These are phyloP conservation scores for Solanum paucissectum DNA, from an alignment of 257 asterid genomes.

Conservation along the genomic window DNA sequence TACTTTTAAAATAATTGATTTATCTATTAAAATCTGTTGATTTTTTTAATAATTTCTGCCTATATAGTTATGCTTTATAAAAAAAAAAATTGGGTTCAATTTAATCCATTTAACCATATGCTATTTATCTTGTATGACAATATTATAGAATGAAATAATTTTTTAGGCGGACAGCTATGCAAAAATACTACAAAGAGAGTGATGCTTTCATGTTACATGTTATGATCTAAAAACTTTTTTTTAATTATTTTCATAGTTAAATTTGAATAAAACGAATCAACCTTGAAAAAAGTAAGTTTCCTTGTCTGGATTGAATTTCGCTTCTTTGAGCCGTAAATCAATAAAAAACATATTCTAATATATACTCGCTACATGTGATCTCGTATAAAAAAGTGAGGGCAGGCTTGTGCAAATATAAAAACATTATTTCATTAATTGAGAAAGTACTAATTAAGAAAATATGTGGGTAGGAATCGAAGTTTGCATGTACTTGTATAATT, in stretches of 20 bases:
- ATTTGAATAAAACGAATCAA: background rate
- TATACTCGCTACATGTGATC: background rate
- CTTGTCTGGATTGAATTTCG: background rate
- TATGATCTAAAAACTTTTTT: background rate
- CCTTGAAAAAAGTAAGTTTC: background rate
- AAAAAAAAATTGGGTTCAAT: too few species aligned
- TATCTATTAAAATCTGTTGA: too few species aligned
- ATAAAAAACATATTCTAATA: too few species aligned
- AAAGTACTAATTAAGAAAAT: background rate
- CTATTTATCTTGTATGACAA: background rate
- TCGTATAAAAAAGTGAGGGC: background rate
- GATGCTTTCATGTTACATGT: background rate
- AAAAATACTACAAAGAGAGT: background rate
- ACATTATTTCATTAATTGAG: background rate
- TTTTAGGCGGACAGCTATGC: too few species aligned
- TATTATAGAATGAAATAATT: background rate
- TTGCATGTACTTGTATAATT: background rate
- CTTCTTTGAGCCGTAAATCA: background rate
- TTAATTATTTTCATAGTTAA: background rate
- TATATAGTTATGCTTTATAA: too few species aligned
- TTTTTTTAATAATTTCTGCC: background rate
- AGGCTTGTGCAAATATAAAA: background rate
- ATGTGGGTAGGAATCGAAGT: background rate
- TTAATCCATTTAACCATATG: background rate
- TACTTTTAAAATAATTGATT: too few species aligned